Evolutionary conservation across 768 basidiomycete genomes (phyloP).

Genomic region (Strobilomyces echinocephalus): DNA sequence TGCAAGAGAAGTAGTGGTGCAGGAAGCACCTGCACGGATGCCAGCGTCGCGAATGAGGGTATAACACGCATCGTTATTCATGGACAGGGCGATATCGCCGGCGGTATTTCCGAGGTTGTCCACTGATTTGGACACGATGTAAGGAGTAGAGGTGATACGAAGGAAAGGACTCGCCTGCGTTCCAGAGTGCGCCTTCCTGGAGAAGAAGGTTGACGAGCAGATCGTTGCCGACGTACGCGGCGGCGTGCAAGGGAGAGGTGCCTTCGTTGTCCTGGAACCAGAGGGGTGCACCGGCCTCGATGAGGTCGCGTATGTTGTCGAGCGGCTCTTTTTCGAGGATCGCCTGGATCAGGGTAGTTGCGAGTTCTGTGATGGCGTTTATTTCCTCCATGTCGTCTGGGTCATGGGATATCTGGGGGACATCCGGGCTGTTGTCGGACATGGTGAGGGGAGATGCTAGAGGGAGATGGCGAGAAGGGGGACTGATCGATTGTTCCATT

Average conservation of each 20-base stretch:
- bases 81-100: conserved; percentile 83
- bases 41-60: conserved; percentile 85
- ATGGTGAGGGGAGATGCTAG: conserved; percentile 4
- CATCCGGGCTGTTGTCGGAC: conserved; percentile 9
- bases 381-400: conserved; percentile 34
- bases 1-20: not conserved
- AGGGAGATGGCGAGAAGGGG: not conserved
- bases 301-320: conserved; percentile 42
- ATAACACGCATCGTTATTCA: conserved; percentile 75
- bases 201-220: conserved; percentile 65
- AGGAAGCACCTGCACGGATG: conserved; percentile 71
- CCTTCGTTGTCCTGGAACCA: conserved; percentile 92
- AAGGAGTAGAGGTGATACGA: not conserved
- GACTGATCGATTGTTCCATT: not conserved
- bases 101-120: conserved; percentile 80
- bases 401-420: conserved; percentile 19
- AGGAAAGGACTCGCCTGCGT: conserved; percentile 55
- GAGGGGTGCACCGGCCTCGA: conserved; percentile 68
- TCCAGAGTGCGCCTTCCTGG: conserved; percentile 87
- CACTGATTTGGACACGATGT: conserved; percentile 38
- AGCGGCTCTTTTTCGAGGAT: conserved; percentile 48
- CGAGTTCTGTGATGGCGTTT: conserved; percentile 47
- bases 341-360: conserved; percentile 53
- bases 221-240: conserved; percentile 65
- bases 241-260: conserved; percentile 82